These are phyloP conservation scores for Periconia digitata DNA, from an alignment of 2,329 filamentous ascomycete genomes.

Conservation along the genomic window DNA sequence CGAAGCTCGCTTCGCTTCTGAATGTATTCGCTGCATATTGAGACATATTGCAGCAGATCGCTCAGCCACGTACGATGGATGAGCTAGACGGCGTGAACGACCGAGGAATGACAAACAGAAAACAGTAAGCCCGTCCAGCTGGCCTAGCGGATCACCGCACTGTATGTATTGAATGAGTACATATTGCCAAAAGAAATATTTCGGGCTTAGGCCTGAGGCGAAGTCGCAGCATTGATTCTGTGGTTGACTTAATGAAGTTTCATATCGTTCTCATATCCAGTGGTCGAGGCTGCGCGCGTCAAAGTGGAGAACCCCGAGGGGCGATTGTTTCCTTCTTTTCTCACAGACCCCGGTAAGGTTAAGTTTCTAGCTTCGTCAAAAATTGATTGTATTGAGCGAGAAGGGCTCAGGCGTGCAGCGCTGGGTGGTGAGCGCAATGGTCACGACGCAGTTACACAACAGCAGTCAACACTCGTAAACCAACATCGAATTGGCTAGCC, in stretches of 20 bases:
- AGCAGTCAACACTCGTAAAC: no score
- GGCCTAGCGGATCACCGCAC: conserved; percentile 30
- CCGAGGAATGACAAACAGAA: conserved; percentile 48
- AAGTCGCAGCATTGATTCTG: conserved; percentile 6
- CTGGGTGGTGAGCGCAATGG: conserved; percentile 10
- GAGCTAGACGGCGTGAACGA: conserved; percentile 14
- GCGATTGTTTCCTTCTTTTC: conserved; percentile 19
- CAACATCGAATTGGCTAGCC: no score
- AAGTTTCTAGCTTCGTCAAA: no score
- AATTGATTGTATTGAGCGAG: no score
- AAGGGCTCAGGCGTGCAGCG: no score
- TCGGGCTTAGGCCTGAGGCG: conserved; percentile 19
- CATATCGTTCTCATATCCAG: conserved; percentile 23
- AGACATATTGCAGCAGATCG: background rate
- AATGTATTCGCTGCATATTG: no score
- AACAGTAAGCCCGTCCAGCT: conserved; percentile 39
- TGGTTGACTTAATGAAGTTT: conserved; percentile 25
- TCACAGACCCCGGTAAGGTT: no score
- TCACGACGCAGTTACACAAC: conserved; percentile 17
- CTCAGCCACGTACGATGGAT: background rate
- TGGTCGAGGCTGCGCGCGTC: conserved; percentile 4
- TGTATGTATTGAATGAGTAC: conserved; percentile 28
- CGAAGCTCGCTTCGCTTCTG: no score
- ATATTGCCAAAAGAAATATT: conserved; percentile 15
- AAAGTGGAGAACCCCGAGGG: conserved; percentile 12